These are phyloP conservation scores for Fraxinus greggii DNA, from an alignment of 305 asterid genomes.

Conservation along the genomic window DNA sequence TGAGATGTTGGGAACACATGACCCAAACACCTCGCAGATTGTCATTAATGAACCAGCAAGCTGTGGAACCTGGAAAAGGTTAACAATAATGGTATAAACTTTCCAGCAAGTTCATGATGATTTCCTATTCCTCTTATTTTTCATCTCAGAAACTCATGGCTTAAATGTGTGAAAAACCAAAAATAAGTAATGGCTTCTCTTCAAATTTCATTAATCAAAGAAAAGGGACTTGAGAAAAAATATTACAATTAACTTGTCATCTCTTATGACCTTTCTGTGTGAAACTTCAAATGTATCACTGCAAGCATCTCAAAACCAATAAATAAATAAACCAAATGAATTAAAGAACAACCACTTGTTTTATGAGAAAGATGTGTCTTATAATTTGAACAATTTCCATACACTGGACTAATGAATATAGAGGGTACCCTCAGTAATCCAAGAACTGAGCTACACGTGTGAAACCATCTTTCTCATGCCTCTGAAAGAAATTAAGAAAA, in stretches of 20 bases:
- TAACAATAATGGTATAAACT: neutral
- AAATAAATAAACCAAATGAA: neutral
- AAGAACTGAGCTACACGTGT: neutral
- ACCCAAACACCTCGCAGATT: conserved; percentile 87
- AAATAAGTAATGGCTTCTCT: neutral
- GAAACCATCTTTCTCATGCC: neutral
- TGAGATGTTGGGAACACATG: conserved; percentile 70
- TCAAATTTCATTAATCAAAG: neutral
- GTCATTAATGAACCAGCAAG: conserved; percentile 92
- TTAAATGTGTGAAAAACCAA: neutral
- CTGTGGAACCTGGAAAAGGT: conserved; percentile 78
- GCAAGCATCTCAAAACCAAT: neutral
- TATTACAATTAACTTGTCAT: neutral
- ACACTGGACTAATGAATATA: neutral
- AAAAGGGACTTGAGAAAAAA: neutral
- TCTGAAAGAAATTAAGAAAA: neutral
- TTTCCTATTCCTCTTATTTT: neutral
- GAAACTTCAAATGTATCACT: neutral
- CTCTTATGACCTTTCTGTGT: neutral
- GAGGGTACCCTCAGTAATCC: neutral
- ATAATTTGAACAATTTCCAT: neutral
- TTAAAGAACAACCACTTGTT: neutral
- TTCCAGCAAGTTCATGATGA: neutral
- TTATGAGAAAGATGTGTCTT: neutral
- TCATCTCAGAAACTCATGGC: neutral